Conservation (phyloP, 805 yeast species). For the Cyberlindnera galapagoensis region DNA sequence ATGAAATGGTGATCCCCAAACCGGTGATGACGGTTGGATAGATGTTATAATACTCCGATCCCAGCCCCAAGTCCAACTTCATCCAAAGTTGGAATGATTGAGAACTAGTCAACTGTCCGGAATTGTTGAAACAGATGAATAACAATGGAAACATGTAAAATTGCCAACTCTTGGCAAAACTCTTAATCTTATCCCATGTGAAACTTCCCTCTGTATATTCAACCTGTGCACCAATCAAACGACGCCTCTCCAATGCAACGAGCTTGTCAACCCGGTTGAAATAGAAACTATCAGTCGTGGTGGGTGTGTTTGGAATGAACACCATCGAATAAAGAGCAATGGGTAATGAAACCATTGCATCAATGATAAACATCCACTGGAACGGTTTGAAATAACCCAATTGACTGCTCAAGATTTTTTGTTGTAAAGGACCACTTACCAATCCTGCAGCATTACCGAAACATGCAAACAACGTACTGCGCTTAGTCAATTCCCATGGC, state of each 20-base stretch:
- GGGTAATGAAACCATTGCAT: slow-evolving; percentile 34
- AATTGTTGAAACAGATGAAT: slow-evolving; percentile 13
- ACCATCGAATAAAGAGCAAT: slow-evolving; percentile 36
- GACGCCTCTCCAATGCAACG: slow-evolving; percentile 40
- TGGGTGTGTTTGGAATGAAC: slow-evolving; percentile 37
- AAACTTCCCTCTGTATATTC: slow-evolving; percentile 34
- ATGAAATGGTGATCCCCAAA: slow-evolving; percentile 31
- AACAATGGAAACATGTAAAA: slow-evolving; percentile 35
- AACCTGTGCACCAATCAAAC: slow-evolving; percentile 35
- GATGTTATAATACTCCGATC: slow-evolving; percentile 30
- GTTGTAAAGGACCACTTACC: slow-evolving; percentile 32
- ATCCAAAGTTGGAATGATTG: slow-evolving; percentile 43
- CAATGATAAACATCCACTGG: slow-evolving; percentile 38
- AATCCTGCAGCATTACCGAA: slow-evolving; percentile 27
- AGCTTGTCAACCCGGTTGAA: slow-evolving; percentile 19
- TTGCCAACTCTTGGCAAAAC: slow-evolving; percentile 42
- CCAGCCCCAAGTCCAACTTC: slow-evolving; percentile 28
- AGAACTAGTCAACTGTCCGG: slow-evolving; percentile 26
- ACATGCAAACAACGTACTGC: slow-evolving; percentile 26
- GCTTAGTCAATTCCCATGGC: slow-evolving; percentile 25
- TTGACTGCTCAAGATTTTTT: slow-evolving; percentile 20
- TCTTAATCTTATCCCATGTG: slow-evolving; percentile 31
- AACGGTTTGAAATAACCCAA: slow-evolving; percentile 26
- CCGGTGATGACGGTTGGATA: slow-evolving; percentile 35
- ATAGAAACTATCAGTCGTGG: slow-evolving; percentile 33